Conservation (phyloP, 2,329 filamentous ascomycete species). For the Ustulina deusta region DNA sequence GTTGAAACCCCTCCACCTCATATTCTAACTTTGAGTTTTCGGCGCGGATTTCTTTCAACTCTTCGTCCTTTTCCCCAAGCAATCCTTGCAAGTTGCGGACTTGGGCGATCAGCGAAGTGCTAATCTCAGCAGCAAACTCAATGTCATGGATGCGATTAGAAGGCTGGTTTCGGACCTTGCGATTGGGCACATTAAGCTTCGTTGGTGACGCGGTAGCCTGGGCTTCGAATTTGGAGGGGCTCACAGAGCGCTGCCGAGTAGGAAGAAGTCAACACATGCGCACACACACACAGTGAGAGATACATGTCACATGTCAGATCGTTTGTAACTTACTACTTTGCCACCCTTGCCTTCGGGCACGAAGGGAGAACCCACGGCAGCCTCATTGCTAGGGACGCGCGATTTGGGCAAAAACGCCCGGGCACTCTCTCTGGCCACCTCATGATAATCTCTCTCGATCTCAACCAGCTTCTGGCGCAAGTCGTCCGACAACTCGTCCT, state of each 20-base stretch:
- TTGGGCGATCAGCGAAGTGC: slow-evolving; percentile 92
- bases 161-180: slow-evolving; percentile 91
- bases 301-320: not conserved
- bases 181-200: slow-evolving; percentile 87
- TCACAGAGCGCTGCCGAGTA: slow-evolving; percentile 71
- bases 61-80: slow-evolving; percentile 87
- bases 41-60: slow-evolving; percentile 77
- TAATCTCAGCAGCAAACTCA: slow-evolving; percentile 98
- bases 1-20: slow-evolving; percentile 81
- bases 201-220: slow-evolving; percentile 88
- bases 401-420: slow-evolving; percentile 89
- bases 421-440: slow-evolving; percentile 89
- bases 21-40: slow-evolving; percentile 85
- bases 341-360: slow-evolving; percentile 64
- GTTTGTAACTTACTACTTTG: slow-evolving; percentile 63
- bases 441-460: slow-evolving; percentile 94
- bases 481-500: slow-evolving; percentile 84
- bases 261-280: slow-evolving; percentile 34
- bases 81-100: slow-evolving; percentile 89
- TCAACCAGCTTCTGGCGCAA: slow-evolving; percentile 85
- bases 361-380: slow-evolving; percentile 63
- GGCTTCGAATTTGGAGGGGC: slow-evolving; percentile 83
- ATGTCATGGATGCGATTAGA: slow-evolving; percentile 92
- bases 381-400: slow-evolving; percentile 78
- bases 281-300: not conserved